Percentiles rank a stretch among this genome's conserved stretches.
Evolutionary conservation across 2,329 filamentous ascomycete species (phyloP).

Genomic region (Grosmannia serpens): DNA sequence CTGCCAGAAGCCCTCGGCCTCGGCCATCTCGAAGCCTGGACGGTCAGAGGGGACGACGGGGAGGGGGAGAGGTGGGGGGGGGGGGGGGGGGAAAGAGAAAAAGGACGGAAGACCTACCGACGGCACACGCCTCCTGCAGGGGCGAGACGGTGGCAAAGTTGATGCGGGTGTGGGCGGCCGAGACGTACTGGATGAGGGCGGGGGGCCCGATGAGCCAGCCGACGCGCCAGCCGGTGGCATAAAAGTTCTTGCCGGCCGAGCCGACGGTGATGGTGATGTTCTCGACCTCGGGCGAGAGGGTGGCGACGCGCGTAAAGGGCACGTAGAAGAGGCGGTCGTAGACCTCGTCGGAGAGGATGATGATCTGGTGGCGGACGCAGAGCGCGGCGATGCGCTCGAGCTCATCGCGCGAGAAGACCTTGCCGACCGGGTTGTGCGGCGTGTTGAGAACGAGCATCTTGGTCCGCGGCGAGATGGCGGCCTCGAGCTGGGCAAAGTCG

Average conservation of each 20-base stretch:
- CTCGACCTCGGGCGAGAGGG: slow-evolving; percentile 80
- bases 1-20: slow-evolving; percentile 78
- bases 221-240: slow-evolving; percentile 93
- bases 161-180: slow-evolving; percentile 87
- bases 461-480: slow-evolving; percentile 70
- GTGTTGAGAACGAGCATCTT: slow-evolving; percentile 94
- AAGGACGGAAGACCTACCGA: slow-evolving; percentile 34
- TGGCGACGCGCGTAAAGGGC: slow-evolving; percentile 86
- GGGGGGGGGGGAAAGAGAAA: not conserved
- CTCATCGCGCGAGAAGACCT: slow-evolving; percentile 80
- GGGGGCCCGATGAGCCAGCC: slow-evolving; percentile 86
- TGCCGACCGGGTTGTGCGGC: slow-evolving; percentile 88
- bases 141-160: slow-evolving; percentile 92
- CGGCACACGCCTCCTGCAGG: slow-evolving; percentile 84
- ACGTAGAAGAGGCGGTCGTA: slow-evolving; percentile 95
- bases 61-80: not conserved
- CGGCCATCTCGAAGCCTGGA: slow-evolving; percentile 72
- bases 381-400: slow-evolving; percentile 75
- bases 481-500: slow-evolving; percentile 71
- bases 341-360: slow-evolving; percentile 86
- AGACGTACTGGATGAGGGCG: slow-evolving; percentile 81
- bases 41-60: not conserved
- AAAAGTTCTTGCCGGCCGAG: slow-evolving; percentile 96
- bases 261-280: slow-evolving; percentile 85
- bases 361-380: slow-evolving; percentile 84